Evolutionary conservation across 805 yeast species (phyloP).

Genomic region (Cyberlindnera sargentensis): DNA sequence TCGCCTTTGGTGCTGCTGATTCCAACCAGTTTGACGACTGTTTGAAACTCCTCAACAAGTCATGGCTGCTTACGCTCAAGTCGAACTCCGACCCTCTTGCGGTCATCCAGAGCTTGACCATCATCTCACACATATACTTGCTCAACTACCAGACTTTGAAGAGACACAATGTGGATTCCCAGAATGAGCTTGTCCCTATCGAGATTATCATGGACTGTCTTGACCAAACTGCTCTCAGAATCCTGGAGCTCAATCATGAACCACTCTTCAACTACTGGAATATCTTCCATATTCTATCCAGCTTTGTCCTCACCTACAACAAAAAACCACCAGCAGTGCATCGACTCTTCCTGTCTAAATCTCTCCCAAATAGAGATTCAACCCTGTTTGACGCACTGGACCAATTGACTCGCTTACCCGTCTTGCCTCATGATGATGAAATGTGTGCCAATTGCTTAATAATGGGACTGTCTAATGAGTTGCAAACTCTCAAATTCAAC

Average conservation of each 20-base stretch:
- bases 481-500: conserved; percentile 19
- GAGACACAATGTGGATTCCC: conserved; percentile 11
- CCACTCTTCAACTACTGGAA: conserved; percentile 34
- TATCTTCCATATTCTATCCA: conserved; percentile 40
- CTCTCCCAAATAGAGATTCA: conserved; percentile 1
- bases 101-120: conserved; percentile 39
- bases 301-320: conserved; percentile 32
- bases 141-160: conserved; percentile 23
- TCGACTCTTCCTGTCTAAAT: conserved; percentile 14
- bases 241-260: conserved; percentile 22
- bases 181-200: conserved; percentile 28
- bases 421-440: not conserved
- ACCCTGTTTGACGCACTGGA: conserved; percentile 6
- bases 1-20: conserved; percentile 39
- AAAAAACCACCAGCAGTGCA: conserved; percentile 36
- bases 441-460: conserved; percentile 8
- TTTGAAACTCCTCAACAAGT: conserved; percentile 32
- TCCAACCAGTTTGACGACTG: conserved; percentile 29
- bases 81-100: conserved; percentile 18
- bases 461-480: conserved; percentile 19
- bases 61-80: conserved; percentile 34
- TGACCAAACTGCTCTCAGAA: conserved; percentile 30
- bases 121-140: conserved; percentile 37
- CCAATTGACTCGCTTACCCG: conserved; percentile 8
- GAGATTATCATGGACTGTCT: conserved; percentile 43